phyloP scores from a whole-genome alignment of 1,284 basidiomycete genomes.

The Abortiporus biennis region DNA sequence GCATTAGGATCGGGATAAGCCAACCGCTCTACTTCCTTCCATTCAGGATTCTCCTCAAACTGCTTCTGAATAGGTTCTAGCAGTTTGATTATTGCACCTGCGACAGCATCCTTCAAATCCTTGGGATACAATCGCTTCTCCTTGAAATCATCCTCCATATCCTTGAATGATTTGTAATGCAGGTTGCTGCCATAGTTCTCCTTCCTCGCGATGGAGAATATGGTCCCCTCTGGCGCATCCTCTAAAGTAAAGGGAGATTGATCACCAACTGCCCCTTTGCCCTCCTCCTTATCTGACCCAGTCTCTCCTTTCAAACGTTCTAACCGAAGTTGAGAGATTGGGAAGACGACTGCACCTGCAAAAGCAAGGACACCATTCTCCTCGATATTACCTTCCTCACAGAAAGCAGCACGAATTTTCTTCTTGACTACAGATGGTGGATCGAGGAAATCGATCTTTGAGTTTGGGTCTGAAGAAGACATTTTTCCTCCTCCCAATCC shows the following conservation, averaged over 20 bases:
- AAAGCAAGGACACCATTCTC: conserved; percentile 94
- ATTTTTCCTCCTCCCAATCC: conserved; percentile 95
- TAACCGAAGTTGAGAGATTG: conserved; percentile 73
- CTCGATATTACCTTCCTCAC: conserved; percentile 87
- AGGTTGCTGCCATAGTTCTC: conserved; percentile 82
- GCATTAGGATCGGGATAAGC: conserved; percentile 83
- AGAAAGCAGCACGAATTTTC: conserved; percentile 93
- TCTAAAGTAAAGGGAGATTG: conserved; percentile 58
- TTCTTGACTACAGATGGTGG: conserved; percentile 75
- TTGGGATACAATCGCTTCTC: conserved; percentile 81
- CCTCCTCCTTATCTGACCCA: conserved; percentile 32
- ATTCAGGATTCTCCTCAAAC: conserved; percentile 76
- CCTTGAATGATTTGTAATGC: conserved; percentile 69
- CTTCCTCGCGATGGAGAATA: conserved; percentile 77
- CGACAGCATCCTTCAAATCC: conserved; percentile 84
- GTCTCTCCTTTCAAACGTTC: conserved; percentile 44
- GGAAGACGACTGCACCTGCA: conserved; percentile 84
- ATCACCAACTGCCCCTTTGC: conserved; percentile 36
- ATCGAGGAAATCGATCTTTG: conserved; percentile 98
- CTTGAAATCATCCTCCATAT: conserved; percentile 74
- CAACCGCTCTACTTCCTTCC: conserved; percentile 70
- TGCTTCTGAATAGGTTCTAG: conserved; percentile 79
- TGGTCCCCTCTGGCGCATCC: conserved; percentile 74
- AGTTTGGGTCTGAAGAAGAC: conserved; percentile 96
- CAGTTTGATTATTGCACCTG: conserved; percentile 73